Evolutionary conservation across 148 eudicot species (phyloP).

Genomic region (Nepenthes mirabilis): DNA sequence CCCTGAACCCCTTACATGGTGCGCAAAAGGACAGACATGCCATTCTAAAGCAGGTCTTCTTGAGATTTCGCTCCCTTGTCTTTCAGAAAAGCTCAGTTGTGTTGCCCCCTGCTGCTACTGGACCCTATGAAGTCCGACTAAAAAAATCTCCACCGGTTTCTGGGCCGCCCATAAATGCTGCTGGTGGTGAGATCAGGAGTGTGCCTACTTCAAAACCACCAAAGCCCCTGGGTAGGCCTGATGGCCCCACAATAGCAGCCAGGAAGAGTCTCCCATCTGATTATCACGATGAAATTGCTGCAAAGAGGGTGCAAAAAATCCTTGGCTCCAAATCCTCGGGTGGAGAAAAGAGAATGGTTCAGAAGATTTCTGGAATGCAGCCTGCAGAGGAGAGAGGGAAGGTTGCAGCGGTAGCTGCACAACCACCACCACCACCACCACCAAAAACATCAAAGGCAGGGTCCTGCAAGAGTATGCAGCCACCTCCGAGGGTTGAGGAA

Average conservation of each 20-base stretch:
- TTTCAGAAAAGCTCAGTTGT: constrained; percentile 46
- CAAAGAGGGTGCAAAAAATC: constrained; percentile 34
- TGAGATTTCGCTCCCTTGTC: constrained; percentile 55
- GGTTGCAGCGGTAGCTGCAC: constrained; percentile 11
- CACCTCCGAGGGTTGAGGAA: constrained; percentile 26
- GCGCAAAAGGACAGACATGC: constrained; percentile 23
- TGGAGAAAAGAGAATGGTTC: constrained; percentile 28
- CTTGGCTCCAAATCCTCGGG: constrained; percentile 21
- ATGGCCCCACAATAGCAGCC: constrained; percentile 31
- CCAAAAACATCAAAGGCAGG: constrained; percentile 16
- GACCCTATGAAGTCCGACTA: not conserved
- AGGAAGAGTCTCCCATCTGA: constrained; percentile 40
- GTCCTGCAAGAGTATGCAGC: constrained; percentile 21
- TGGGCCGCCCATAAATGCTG: constrained; percentile 6
- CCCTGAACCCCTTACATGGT: constrained; percentile 47
- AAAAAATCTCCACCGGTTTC: not conserved
- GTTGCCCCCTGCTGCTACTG: constrained; percentile 6
- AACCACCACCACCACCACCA: not conserved
- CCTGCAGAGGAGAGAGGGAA: constrained; percentile 26
- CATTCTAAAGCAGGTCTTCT: constrained; percentile 22
- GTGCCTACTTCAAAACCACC: constrained; percentile 18
- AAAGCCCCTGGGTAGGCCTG: constrained; percentile 26
- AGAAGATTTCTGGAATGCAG: constrained; percentile 23
- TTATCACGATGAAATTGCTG: constrained; percentile 48
- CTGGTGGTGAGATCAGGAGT: constrained; percentile 12